These are phyloP conservation scores for Abrus pulchellus DNA, from an alignment of 306 rosid genomes.

Conservation along the genomic window DNA sequence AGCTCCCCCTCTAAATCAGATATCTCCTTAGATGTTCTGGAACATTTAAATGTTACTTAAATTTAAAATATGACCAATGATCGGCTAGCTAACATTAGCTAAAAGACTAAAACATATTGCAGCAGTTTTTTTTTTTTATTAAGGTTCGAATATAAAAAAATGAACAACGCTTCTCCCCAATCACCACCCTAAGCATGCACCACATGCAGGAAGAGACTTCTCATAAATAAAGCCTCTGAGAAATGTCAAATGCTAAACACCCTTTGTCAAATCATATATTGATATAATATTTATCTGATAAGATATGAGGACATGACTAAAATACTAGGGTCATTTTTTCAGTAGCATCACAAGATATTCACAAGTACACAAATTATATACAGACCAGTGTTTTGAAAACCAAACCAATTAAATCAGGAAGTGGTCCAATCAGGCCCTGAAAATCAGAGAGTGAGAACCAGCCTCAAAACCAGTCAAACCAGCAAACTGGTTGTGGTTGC, in stretches of 20 bases:
- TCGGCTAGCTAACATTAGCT: slow-evolving; percentile 31
- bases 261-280: neutral
- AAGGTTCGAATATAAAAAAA: slow-evolving; percentile 1
- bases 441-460: neutral
- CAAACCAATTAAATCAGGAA: neutral
- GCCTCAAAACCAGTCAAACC: neutral
- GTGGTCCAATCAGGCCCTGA: neutral
- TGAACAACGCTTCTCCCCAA: neutral
- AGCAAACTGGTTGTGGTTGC: neutral
- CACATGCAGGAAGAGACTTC: neutral
- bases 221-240: slow-evolving; percentile 14
- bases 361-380: neutral
- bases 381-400: neutral
- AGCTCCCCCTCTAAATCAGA: slow-evolving; percentile 98
- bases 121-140: neutral
- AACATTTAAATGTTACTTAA: slow-evolving; percentile 53
- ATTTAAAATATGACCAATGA: slow-evolving; percentile 39
- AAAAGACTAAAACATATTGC: slow-evolving; percentile 21
- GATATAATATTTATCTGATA: slow-evolving; percentile 12
- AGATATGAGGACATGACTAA: slow-evolving; percentile 2
- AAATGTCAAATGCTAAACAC: slow-evolving; percentile 22
- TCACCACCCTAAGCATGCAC: neutral
- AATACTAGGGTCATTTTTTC: neutral
- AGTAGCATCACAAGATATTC: slow-evolving; percentile 1
- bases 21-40: slow-evolving; percentile 97